Evolutionary conservation across 2,329 filamentous ascomycete species (phyloP).

Genomic region (Phaeosphaeriaceae sp.): DNA sequence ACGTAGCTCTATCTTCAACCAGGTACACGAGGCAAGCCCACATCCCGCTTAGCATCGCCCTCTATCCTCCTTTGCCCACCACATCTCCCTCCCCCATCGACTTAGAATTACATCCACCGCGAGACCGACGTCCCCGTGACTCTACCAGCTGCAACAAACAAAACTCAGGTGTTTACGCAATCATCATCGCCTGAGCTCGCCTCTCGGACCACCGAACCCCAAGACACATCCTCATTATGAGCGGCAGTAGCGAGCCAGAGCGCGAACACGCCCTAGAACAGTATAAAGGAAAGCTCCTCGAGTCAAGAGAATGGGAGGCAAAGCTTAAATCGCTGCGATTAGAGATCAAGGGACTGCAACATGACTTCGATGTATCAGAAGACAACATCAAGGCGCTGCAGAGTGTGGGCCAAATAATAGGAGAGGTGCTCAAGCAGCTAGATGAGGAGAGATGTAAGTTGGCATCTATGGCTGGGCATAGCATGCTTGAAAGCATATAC

Average conservation of each 20-base stretch:
- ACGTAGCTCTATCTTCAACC: slow-evolving; percentile 28
- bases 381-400: slow-evolving; percentile 99
- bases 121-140: not conserved
- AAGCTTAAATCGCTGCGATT: slow-evolving; percentile 93
- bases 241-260: slow-evolving; percentile 54
- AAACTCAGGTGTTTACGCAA: slow-evolving; percentile 28
- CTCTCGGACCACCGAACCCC: slow-evolving; percentile 16
- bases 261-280: slow-evolving; percentile 59
- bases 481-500: slow-evolving; percentile 6
- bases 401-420: slow-evolving; percentile 98
- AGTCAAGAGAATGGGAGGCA: slow-evolving; percentile 97
- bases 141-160: slow-evolving; percentile 2
- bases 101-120: not conserved
- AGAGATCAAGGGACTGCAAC: slow-evolving; percentile 94
- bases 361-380: slow-evolving; percentile 95
- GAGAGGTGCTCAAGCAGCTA: slow-evolving; percentile 97
- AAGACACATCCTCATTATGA: slow-evolving; percentile 37
- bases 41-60: slow-evolving; percentile 10
- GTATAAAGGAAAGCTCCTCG: slow-evolving; percentile 67
- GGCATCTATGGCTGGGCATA: not conserved
- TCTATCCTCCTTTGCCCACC: slow-evolving; percentile 1
- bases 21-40: slow-evolving; percentile 25
- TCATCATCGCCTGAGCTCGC: slow-evolving; percentile 21
- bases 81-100: not conserved
- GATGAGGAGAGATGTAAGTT: slow-evolving; percentile 96